Evolutionary conservation across 768 basidiomycete species (phyloP).

Genomic region (Galerina marginata): DNA sequence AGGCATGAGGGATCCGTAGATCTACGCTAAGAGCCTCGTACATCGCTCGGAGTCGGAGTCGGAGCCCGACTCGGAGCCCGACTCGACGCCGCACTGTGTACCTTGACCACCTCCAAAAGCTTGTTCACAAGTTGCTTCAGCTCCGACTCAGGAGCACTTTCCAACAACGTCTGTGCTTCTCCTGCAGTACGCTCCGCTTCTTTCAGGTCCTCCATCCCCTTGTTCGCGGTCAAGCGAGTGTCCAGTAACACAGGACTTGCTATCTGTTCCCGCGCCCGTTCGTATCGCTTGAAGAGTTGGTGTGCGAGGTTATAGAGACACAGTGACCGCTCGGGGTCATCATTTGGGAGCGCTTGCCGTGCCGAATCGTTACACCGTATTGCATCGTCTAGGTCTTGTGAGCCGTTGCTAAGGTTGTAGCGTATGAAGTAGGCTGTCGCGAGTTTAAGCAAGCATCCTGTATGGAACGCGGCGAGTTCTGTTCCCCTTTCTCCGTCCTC

Average conservation of each 20-base stretch:
- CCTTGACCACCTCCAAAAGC: neutral
- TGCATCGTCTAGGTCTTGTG: conserved; percentile 6
- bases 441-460: conserved; percentile 5
- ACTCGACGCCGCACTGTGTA: neutral
- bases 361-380: neutral
- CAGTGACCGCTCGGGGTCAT: neutral
- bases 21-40: too few species aligned
- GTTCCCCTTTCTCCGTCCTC: neutral
- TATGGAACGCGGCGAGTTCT: neutral
- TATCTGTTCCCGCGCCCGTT: neutral
- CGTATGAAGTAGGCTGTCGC: conserved; percentile 8
- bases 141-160: neutral
- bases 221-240: too few species aligned
- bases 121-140: neutral
- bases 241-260: too few species aligned
- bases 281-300: neutral
- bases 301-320: conserved; percentile 11
- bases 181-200: neutral
- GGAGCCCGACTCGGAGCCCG: too few species aligned
- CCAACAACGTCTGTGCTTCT: neutral
- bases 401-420: neutral
- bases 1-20: too few species aligned
- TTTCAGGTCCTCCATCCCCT: neutral
- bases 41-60: too few species aligned
- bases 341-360: neutral